These are phyloP conservation scores for Leccinum subtestaceum DNA, from an alignment of 768 basidiomycete species.

Conservation along the genomic window DNA sequence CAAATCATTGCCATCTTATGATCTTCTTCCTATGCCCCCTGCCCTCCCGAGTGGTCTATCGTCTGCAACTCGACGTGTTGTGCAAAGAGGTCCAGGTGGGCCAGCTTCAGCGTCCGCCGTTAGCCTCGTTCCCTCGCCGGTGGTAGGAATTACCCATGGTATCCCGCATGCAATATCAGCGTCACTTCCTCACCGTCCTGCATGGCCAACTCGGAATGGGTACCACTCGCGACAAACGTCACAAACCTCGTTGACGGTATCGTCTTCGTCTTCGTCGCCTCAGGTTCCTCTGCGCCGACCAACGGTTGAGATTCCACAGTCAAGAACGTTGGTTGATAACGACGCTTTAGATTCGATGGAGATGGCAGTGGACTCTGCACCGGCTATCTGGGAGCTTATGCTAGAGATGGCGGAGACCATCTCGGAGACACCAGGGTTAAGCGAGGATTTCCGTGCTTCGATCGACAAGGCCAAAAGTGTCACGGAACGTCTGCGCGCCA, in stretches of 20 bases:
- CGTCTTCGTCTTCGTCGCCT: slow-evolving; percentile 38
- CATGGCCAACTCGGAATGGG: slow-evolving; percentile 10
- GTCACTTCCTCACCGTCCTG: slow-evolving; percentile 13
- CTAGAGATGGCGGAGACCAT: slow-evolving; percentile 69
- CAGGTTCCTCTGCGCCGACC: slow-evolving; percentile 26
- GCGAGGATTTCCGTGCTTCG: slow-evolving; percentile 47
- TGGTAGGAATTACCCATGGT: slow-evolving; percentile 4
- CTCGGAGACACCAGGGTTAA: slow-evolving; percentile 40
- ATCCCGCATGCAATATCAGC: slow-evolving; percentile 9
- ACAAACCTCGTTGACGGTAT: slow-evolving; percentile 39
- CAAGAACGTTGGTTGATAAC: slow-evolving; percentile 68
- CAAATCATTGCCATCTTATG: slow-evolving; percentile 69
- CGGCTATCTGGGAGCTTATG: slow-evolving; percentile 79
- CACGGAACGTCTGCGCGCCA: slow-evolving; percentile 60
- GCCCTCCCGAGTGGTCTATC: slow-evolving; percentile 25
- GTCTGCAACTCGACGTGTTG: slow-evolving; percentile 43
- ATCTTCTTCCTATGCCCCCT: slow-evolving; percentile 32
- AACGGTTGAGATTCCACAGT: slow-evolving; percentile 49
- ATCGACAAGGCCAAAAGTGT: slow-evolving; percentile 61
- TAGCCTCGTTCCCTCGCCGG: slow-evolving; percentile 12
- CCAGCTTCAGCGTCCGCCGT: slow-evolving; percentile 32
- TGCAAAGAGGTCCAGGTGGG: slow-evolving; percentile 46
- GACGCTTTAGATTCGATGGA: slow-evolving; percentile 79
- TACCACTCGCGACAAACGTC: slow-evolving; percentile 45
- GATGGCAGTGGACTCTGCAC: slow-evolving; percentile 74